Evolutionary conservation across 75 land plant genomes (phyloP), one percentile per base, ranked within the genome.

Genomic region (Pinus albicaulis): DNA sequence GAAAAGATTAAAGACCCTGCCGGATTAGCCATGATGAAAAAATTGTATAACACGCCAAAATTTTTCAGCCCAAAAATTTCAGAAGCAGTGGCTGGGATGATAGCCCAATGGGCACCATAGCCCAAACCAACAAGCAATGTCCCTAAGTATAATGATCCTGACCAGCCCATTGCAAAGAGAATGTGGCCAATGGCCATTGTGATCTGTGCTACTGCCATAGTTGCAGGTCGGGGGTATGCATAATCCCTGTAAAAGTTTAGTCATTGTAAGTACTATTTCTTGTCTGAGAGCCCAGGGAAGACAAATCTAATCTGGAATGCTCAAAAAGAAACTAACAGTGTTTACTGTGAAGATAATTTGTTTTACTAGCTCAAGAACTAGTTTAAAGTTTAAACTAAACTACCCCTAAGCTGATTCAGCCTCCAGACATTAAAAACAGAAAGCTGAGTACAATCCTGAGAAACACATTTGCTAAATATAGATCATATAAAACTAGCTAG

Each of bases 71-170:
- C 88, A 56, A 86, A 86, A 20, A 86, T 77, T 77, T 86, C 87
- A 23, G 88, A 84, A 19, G 78, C 76, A 38, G 83, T 80, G n/a
- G 88, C 82, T 23, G 87, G 88, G 12, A 82, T 78, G 19, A 86
- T 84, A 69, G 88, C 75, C 88, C 88, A 86, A 15, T 84, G 88
- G 6, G 83, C 78, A 26, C 88, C 88, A 55, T 86, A 80, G n/a
- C 88, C 87, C 62, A 86, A 56, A 7, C 88, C 88, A 36, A 84
- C 82, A 64, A 86, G 76, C 58, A 86, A 57, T 7, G 88, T 80
- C 38, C 87, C 88, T 24, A 85, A 57, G 62, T 86, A 85, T 55
- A 86, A 38, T 13, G 80, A 28, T 38, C 86, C 88, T 61, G 88
- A 78, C 80, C 72, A 57, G 5, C 80, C 82, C 76, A 80, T 69